Evolutionary conservation across 1,284 basidiomycete species (phyloP).

Genomic region (Inonotus obliquus): DNA sequence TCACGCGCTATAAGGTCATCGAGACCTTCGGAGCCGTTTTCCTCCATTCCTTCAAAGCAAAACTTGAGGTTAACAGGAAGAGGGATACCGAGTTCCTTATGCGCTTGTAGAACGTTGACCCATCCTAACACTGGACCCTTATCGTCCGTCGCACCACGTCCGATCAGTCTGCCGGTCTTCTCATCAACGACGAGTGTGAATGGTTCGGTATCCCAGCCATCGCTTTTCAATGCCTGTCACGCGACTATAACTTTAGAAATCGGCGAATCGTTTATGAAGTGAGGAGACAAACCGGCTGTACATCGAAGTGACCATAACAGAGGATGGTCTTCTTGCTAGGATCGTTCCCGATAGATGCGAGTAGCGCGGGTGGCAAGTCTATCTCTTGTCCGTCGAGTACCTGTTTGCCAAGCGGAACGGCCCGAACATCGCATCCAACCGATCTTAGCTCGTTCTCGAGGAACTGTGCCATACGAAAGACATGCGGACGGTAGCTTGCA

Average conservation of each 20-base stretch:
- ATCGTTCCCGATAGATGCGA: slow-evolving; percentile 83
- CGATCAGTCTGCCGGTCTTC: slow-evolving; percentile 72
- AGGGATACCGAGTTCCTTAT: slow-evolving; percentile 65
- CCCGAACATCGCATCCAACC: slow-evolving; percentile 72
- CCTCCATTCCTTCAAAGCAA: slow-evolving; percentile 99
- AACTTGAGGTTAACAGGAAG: slow-evolving; percentile 93
- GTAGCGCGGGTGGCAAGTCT: slow-evolving; percentile 82
- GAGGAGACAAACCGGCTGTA: slow-evolving; percentile 61
- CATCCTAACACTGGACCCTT: slow-evolving; percentile 93
- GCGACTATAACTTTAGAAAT: neutral
- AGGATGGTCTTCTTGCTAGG: slow-evolving; percentile 88
- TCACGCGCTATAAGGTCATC: slow-evolving; percentile 87
- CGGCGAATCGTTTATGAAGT: neutral
- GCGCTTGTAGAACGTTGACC: slow-evolving; percentile 93
- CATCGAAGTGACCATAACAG: slow-evolving; percentile 89
- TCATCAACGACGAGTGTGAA: slow-evolving; percentile 75
- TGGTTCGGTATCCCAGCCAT: slow-evolving; percentile 92
- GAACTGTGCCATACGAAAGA: slow-evolving; percentile 81
- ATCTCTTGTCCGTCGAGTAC: slow-evolving; percentile 75
- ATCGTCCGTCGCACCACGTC: slow-evolving; percentile 90
- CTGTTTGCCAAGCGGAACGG: slow-evolving; percentile 79
- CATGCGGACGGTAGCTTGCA: slow-evolving; percentile 64
- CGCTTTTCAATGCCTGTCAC: slow-evolving; percentile 50
- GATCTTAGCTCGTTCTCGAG: slow-evolving; percentile 67
- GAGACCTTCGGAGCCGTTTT: slow-evolving; percentile 90